Evolutionary conservation across 208 protist species (phyloP), one percentile per base, ranked within the genome.

Genomic region (Trypanosoma brucei): DNA sequence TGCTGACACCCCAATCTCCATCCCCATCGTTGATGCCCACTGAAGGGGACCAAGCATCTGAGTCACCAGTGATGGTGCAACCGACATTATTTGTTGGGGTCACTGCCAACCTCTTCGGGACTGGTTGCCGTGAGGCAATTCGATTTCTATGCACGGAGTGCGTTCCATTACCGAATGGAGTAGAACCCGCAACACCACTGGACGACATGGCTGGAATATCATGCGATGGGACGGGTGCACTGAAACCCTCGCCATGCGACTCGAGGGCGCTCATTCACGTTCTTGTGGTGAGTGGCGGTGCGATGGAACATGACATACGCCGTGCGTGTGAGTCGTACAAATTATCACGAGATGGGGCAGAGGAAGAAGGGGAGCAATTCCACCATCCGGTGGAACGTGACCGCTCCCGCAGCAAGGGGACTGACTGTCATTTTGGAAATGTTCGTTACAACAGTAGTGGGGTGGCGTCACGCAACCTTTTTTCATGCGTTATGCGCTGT

Each of bases 281-380:
- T 4, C 14, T 95, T 8, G 89, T 97, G 22, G 70, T 91, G 49
- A 86, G 84, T 59, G 92, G 89, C 13, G 92, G 92, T 34, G 92
- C 81, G 7, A 79, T 94, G 53, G 92, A 97, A 73, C 84, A 92
- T 59, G 92, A 97, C 55, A 70, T 97, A 55, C 81, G 86, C 36
- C 84, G 84, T 22, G 76, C 84, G 1, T 92, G 91, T 67, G 69
- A 74, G 51, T 33, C 48, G 3, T 92, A 93, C 65, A 45, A 36
- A 2, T 34, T 92, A 30, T 33, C 30, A 0, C 53, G 72, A 39
- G 85, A 89, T 68, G 70, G 60, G 34, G 80, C 77, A 48, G 13
- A 40, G 22, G 59, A 33, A 22, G 22, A 22, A 22, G 22, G 22
- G 22, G 22, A 22, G 22, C 22, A 22, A 22, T 22, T 22, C 22